phyloP scores from a whole-genome alignment of 441 rosid species.

The Gossypium gossypioides region DNA sequence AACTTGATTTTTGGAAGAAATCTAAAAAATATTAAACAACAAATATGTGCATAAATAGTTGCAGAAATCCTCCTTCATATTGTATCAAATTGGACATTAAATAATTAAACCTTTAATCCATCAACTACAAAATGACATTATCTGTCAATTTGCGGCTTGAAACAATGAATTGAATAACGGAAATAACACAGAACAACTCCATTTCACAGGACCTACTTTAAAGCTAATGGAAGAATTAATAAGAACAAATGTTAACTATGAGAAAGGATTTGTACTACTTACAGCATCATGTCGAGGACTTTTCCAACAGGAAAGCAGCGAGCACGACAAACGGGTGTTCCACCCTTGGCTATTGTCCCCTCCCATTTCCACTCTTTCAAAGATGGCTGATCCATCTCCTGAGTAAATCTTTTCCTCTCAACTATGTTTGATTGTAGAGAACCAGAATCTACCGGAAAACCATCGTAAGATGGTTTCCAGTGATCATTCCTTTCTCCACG shows the following conservation, averaged over 20 bases:
- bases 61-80: not conserved
- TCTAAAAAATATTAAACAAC: constrained; percentile 1
- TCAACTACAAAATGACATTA: not conserved
- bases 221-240: not conserved
- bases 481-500: constrained; percentile 42
- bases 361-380: constrained; percentile 96
- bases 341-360: constrained; percentile 93
- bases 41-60: not conserved
- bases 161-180: not conserved
- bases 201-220: not conserved
- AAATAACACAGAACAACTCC: not conserved
- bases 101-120: not conserved
- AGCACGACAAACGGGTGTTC: constrained; percentile 84
- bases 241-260: not conserved
- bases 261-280: constrained; percentile 26
- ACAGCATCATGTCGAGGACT: constrained; percentile 72
- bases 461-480: constrained; percentile 45
- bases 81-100: not conserved
- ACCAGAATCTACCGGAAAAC: constrained; percentile 34
- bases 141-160: not conserved
- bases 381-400: constrained; percentile 47
- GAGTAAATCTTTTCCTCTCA: constrained; percentile 53
- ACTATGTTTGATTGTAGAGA: constrained; percentile 31
- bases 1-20: not conserved
- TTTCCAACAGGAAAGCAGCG: constrained; percentile 92